phyloP scores from a whole-genome alignment of 805 yeast species.

The Jamesozyma lodderae region DNA sequence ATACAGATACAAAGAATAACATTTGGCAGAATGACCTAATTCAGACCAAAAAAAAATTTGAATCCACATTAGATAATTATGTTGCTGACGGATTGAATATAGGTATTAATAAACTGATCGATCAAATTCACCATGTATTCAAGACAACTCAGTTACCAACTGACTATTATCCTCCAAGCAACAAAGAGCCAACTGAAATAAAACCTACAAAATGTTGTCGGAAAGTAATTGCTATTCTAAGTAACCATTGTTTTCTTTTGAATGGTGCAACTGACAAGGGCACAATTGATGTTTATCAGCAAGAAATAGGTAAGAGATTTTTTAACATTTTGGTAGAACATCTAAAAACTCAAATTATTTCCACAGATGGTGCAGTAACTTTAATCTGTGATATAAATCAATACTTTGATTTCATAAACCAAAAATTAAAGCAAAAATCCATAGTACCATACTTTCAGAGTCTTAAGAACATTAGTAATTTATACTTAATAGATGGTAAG shows the following conservation, averaged over 20 bases:
- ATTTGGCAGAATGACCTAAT: slow-evolving; percentile 74
- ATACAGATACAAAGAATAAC: slow-evolving; percentile 36
- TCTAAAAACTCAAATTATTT: slow-evolving; percentile 61
- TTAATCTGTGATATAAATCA: slow-evolving; percentile 75
- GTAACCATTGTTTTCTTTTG: slow-evolving; percentile 62
- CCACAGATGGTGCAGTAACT: slow-evolving; percentile 73
- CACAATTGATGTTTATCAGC: slow-evolving; percentile 85
- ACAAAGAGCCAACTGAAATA: slow-evolving; percentile 18
- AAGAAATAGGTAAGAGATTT: slow-evolving; percentile 84
- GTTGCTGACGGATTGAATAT: slow-evolving; percentile 90
- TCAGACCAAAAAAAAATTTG: slow-evolving; percentile 73
- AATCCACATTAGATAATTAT: slow-evolving; percentile 69
- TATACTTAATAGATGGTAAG: slow-evolving; percentile 54
- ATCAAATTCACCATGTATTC: slow-evolving; percentile 61
- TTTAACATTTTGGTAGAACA: slow-evolving; percentile 68
- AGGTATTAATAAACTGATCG: slow-evolving; percentile 84
- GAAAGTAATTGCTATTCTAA: slow-evolving; percentile 51
- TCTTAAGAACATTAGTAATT: slow-evolving; percentile 73
- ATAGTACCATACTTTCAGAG: slow-evolving; percentile 71
- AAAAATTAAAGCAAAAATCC: slow-evolving; percentile 50
- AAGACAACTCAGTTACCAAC: slow-evolving; percentile 46
- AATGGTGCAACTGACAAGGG: slow-evolving; percentile 80
- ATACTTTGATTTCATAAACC: slow-evolving; percentile 63
- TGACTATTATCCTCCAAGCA: slow-evolving; percentile 48
- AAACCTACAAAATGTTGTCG: slow-evolving; percentile 58